A percentile compares a stretch with the other conserved stretches of the same genome.
phyloP scores from a whole-genome alignment of 2,329 filamentous ascomycete species.

The Nemania bipapillata region DNA sequence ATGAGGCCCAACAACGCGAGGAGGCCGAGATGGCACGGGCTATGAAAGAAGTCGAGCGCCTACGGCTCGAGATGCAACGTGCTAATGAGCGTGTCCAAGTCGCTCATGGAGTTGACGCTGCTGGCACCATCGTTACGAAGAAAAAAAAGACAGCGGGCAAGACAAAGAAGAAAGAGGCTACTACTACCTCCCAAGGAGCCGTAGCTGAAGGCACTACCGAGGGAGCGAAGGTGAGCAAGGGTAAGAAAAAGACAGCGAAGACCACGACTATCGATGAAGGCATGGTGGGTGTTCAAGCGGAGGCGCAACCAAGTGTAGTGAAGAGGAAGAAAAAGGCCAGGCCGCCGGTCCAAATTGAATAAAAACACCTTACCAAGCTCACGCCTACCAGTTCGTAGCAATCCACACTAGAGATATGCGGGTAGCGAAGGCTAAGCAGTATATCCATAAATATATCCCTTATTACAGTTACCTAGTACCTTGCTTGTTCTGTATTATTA shows the following conservation, averaged over 20 bases:
- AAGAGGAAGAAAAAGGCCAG: constrained; percentile 61
- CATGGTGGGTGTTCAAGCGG: constrained; percentile 36
- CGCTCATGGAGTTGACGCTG: constrained; percentile 72
- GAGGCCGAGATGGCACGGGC: constrained; percentile 90
- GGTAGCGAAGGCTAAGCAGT: neutral
- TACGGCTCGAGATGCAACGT: constrained; percentile 88
- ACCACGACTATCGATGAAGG: constrained; percentile 45
- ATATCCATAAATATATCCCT: constrained; percentile 27
- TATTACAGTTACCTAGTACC: too few relatives aligned
- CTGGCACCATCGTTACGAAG: constrained; percentile 73
- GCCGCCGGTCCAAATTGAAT: constrained; percentile 46
- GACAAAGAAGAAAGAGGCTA: constrained; percentile 64
- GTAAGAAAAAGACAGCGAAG: constrained; percentile 63
- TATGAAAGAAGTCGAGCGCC: constrained; percentile 85
- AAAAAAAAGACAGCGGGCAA: constrained; percentile 73
- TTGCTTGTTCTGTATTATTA: neutral
- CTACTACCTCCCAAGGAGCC: neutral
- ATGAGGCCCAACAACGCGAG: constrained; percentile 76
- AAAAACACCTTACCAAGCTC: constrained; percentile 24
- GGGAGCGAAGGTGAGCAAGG: constrained; percentile 27
- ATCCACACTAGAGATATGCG: neutral
- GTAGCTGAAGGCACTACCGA: constrained; percentile 12
- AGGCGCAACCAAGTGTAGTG: constrained; percentile 40
- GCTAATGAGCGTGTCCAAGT: constrained; percentile 79
- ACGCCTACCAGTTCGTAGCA: neutral